Evolutionary conservation across 805 yeast species (phyloP), one percentile per base, ranked within the genome.

Genomic region (Hanseniaspora valbyensis): DNA sequence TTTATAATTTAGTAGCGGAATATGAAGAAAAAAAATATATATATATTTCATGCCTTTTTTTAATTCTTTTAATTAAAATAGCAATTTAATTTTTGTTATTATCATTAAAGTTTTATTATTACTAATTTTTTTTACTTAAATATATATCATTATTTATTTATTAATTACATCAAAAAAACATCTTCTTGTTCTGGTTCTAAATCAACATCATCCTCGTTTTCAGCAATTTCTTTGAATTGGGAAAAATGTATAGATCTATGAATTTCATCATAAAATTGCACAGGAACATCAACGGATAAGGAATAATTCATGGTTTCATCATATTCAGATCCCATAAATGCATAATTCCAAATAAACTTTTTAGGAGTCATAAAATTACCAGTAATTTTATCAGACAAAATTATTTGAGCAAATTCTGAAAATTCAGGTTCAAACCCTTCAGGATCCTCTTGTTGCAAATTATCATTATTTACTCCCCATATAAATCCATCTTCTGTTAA

Each of bases 171-270:
- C 22, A 50, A 28, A 61, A 82, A 79, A 6, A 77, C 75, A 62
- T 80, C 80, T 55, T 78, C 80, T 63, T 76, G 80, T 32, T 77
- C 83, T 9, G 84, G 84, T 59, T 81, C 88, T 24, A 46, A 25
- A 32, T 33, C 30, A 45, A 77, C 59, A 16, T 68, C 77, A 12
- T 54, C 49, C 22, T 63, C 67, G 8, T 63, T 66, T 18, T 73
- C 78, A 51, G 80, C 87, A 42, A 84, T 62, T 53, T 78, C 83
- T 51, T 73, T 77, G 61, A 90, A 87, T 5, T 80, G 74, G 44
- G 78, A 69, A 67, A 92, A 92, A 65, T 92, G 98, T 28, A 79
- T 72, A 2, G 96, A 92, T 43, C 98, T 80, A 61, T 92, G 98
- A 32, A 77, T 61, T 57, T 84, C 95, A 60, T 86, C 82, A 65